Base-by-base conservation (phyloP, 108 stramenopile species). In the Ochromonas danica region DNA sequence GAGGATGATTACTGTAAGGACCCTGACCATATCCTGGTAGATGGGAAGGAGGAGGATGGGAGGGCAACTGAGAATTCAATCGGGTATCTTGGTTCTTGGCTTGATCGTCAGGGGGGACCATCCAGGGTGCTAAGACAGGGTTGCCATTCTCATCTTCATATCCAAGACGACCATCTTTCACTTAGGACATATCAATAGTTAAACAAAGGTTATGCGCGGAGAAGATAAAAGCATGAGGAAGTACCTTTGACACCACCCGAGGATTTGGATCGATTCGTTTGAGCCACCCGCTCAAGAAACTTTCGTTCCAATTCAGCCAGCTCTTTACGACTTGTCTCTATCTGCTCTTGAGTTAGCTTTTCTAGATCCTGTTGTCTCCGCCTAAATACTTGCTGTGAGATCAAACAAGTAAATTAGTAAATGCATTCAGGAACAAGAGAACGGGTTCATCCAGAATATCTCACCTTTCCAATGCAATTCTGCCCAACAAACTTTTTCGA, bases 381-480 rank as follows among this genome's bases (percentile, higher is more conserved):
- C 10, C 95, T 89, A 75, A 95, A 97, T 6, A 97, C 85, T 81
- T 85, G 93, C 85, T 94, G 94, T 67, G 17, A 67, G 31, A 67
- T 31, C 3, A 22, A 14, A 51, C 6, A 51, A 38, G 22, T 14
- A 70, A 70, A 70, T 40, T 42, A 42, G 22, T 67, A 6, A 28
- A 67, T 3, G 17, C 31, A 67, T 14, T 10, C 3, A 31, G 31
- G 17, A n/a, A n/a, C n/a, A n/a, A n/a, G n/a, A n/a, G n/a, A n/a
- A n/a, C n/a, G n/a, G n/a, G n/a, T n/a, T n/a, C n/a, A n/a, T n/a
- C n/a, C n/a, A n/a, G n/a, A n/a, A n/a, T n/a, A n/a, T n/a, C n/a
- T n/a, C n/a, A 75, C 72, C 71, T 97, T 97, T 61, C 96, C 94
- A 78, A 97, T 96, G 80, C 95, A 96, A 61, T 97, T 96, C 62